Conservation (phyloP, 306 rosid genomes). For the Dryas drummondii region DNA sequence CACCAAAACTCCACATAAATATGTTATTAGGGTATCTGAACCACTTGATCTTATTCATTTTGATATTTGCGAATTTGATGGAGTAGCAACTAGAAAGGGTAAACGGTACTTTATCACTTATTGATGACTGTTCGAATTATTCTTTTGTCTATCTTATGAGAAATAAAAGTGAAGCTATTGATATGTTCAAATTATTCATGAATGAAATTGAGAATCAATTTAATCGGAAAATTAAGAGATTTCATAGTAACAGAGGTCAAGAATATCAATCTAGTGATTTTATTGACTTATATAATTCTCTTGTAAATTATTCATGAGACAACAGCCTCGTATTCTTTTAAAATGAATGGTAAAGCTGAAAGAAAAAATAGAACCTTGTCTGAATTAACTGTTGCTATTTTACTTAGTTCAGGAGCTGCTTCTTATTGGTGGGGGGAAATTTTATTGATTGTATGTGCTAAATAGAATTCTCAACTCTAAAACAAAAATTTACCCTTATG, state of each 20-base stretch:
- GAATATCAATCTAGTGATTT: neutral
- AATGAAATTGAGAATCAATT: neutral
- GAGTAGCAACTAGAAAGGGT: neutral
- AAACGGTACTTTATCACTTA: neutral
- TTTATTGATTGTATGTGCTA: neutral
- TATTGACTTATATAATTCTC: neutral
- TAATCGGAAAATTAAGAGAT: neutral
- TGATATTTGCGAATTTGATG: neutral
- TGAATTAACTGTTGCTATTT: neutral
- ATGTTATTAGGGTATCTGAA: neutral
- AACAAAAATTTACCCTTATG: neutral
- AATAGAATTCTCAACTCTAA: neutral
- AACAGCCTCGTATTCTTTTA: neutral
- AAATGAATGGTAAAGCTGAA: conserved; percentile 7
- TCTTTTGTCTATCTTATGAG: neutral
- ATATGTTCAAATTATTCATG: neutral
- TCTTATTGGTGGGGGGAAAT: neutral
- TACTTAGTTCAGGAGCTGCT: neutral
- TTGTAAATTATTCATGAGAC: neutral
- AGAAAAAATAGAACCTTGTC: neutral
- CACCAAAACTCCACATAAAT: neutral
- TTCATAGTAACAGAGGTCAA: neutral
- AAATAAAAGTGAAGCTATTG: neutral
- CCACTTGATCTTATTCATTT: neutral
- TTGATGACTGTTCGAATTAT: neutral